These are phyloP conservation scores for Tetraselmis chui DNA, from an alignment of 139 green algal genomes.

Conservation along the genomic window DNA sequence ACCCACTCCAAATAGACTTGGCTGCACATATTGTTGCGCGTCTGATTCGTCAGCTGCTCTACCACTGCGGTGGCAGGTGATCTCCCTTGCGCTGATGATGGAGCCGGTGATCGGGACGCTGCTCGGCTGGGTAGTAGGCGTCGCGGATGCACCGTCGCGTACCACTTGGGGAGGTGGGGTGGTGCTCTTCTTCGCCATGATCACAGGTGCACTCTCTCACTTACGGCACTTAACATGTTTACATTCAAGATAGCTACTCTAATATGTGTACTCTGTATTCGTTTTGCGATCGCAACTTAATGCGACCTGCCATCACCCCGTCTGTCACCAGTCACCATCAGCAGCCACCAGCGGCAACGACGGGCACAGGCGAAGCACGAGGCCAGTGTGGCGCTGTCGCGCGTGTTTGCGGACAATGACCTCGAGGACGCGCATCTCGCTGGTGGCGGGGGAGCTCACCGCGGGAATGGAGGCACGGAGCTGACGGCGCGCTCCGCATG, in stretches of 20 bases:
- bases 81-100: conserved; percentile 62
- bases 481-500: not conserved
- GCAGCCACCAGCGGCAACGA: not conserved
- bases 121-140: conserved; percentile 53
- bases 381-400: not conserved
- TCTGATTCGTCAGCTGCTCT: too few relatives aligned
- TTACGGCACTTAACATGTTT: too few relatives aligned
- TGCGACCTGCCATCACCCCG: too few relatives aligned
- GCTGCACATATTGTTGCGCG: too few relatives aligned
- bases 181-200: conserved; percentile 43
- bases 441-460: too few relatives aligned
- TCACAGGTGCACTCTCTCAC: conserved; percentile 11
- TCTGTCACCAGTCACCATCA: not conserved
- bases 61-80: conserved; percentile 13
- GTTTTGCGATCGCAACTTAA: too few relatives aligned
- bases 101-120: conserved; percentile 69
- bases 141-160: conserved; percentile 33
- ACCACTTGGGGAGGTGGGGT: conserved; percentile 48
- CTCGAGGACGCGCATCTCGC: not conserved
- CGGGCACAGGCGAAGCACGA: not conserved
- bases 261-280: too few relatives aligned
- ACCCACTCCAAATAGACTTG: too few relatives aligned
- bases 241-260: too few relatives aligned
- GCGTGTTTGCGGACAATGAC: not conserved
- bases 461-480: not conserved